A percentile compares a stretch with the other conserved stretches of the same genome.
These are phyloP conservation scores for Kodamaea neixiangensis DNA, from an alignment of 805 yeast species.

Conservation along the genomic window DNA sequence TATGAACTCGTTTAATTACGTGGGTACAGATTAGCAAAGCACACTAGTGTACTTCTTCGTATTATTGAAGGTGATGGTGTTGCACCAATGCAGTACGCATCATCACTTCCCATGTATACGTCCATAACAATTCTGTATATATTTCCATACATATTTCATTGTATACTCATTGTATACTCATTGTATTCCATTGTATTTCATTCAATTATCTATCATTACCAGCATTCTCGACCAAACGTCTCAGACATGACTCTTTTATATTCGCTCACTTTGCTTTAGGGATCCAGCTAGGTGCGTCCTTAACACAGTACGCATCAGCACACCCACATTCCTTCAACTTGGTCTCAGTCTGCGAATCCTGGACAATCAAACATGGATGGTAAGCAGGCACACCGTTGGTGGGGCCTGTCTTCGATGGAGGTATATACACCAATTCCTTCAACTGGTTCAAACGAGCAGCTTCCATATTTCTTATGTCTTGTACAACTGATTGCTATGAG, in stretches of 20 bases:
- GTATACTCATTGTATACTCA: background rate
- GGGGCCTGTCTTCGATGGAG: conserved; percentile 28
- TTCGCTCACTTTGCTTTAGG: conserved; percentile 24
- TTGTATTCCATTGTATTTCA: background rate
- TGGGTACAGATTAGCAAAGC: too few relatives aligned
- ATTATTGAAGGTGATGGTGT: too few relatives aligned
- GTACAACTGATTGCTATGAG: background rate
- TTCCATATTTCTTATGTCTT: conserved; percentile 39
- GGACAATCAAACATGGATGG: conserved; percentile 60
- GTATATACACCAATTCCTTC: conserved; percentile 49
- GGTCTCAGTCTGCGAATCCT: conserved; percentile 54
- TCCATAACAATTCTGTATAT: too few relatives aligned
- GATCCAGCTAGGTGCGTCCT: conserved; percentile 42
- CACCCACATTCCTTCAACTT: conserved; percentile 44
- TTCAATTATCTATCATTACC: background rate
- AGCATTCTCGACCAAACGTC: too few relatives aligned
- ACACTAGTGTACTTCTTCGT: too few relatives aligned
- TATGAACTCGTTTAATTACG: too few relatives aligned
- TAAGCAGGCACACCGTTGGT: conserved; percentile 44
- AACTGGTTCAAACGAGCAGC: conserved; percentile 37
- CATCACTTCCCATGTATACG: too few relatives aligned
- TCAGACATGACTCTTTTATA: too few relatives aligned
- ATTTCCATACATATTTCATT: too few relatives aligned
- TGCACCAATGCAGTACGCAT: too few relatives aligned
- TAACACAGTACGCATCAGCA: conserved; percentile 41